Evolutionary conservation across 2,329 filamentous ascomycete genomes (phyloP), one percentile per base, ranked within the genome.

Genomic region (Parafenestella ontariensis): DNA sequence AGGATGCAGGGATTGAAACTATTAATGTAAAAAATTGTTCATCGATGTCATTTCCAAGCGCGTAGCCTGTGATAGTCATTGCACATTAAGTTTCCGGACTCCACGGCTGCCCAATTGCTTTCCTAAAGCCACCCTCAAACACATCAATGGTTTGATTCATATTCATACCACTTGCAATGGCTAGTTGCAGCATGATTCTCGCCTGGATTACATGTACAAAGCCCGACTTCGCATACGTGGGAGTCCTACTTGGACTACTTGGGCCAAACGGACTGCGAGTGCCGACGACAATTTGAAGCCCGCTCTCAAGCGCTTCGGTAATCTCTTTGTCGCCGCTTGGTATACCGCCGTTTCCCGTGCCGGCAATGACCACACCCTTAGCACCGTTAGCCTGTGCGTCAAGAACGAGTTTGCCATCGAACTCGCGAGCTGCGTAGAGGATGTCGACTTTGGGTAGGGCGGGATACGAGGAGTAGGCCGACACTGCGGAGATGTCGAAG

Each of bases 111-210:
- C 62, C 59, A 52, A 70, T 70, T 1, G 66, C 62, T 39, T 56
- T 56, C 34, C 66, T 67, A 9, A 69, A 59, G 3, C 52, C 51
- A 1, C 65, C 61, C 43, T 71, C 69, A 47, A 71, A 69, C 39
- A 70, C n/a, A 4, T 58, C 59, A 45, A 70, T 69, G 1, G 67
- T 70, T 44, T 64, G 47, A 42, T 69, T 69, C 67, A 69, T 69
- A 24, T 53, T 52, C 54, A 59, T 64, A 0, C 66, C 65, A 49
- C 66, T 70, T 11, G 67, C 69, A 58, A 71, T 70, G 2, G 65
- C 68, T 52, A 71, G 45, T 33, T 70, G 66, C 43, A 70, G n/a
- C 65, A 69, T 66, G 4, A 70, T 67, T 26, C 66, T 51, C 18
- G 69, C 59, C 42, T 70, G 66, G 36, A 64, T 67, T 0, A 65